A percentile compares a stretch with the other conserved stretches of the same genome.
phyloP scores from a whole-genome alignment of 257 asterid species.

The Lantana camara region DNA sequence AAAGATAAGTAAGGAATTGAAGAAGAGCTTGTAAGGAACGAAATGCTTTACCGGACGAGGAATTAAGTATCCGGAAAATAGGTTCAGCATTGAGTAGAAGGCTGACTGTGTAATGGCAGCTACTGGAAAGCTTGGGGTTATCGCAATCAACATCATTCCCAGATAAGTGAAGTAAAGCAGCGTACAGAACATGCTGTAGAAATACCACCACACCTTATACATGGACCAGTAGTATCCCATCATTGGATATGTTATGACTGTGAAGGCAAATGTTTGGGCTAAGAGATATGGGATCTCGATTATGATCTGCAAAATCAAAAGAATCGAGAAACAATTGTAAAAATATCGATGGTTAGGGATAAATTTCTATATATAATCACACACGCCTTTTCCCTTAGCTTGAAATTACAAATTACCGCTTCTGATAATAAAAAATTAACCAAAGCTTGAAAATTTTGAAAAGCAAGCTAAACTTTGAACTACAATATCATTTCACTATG shows the following conservation, averaged over 20 bases:
- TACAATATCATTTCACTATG: no score
- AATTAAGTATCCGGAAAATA: slow-evolving; percentile 59
- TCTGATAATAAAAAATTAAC: no score
- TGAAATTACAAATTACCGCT: background rate
- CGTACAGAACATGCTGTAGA: slow-evolving; percentile 49
- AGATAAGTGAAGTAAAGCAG: slow-evolving; percentile 54
- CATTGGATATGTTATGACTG: slow-evolving; percentile 59
- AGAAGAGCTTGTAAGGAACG: background rate
- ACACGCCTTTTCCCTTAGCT: background rate
- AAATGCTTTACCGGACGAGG: slow-evolving; percentile 50
- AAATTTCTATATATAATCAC: background rate
- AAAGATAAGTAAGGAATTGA: no score
- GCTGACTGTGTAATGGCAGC: slow-evolving; percentile 59
- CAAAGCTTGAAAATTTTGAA: no score
- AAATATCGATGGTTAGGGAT: background rate
- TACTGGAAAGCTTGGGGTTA: slow-evolving; percentile 55
- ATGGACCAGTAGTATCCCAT: slow-evolving; percentile 55
- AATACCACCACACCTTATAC: slow-evolving; percentile 53
- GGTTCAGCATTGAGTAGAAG: slow-evolving; percentile 50
- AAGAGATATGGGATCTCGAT: slow-evolving; percentile 58
- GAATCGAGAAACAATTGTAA: background rate
- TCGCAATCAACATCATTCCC: slow-evolving; percentile 60
- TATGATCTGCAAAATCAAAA: slow-evolving; percentile 33
- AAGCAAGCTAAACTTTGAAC: no score
- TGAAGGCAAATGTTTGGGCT: slow-evolving; percentile 44